These are phyloP conservation scores for Aphanomyces invadans DNA, from an alignment of 352 stramenopile genomes.

Conservation along the genomic window DNA sequence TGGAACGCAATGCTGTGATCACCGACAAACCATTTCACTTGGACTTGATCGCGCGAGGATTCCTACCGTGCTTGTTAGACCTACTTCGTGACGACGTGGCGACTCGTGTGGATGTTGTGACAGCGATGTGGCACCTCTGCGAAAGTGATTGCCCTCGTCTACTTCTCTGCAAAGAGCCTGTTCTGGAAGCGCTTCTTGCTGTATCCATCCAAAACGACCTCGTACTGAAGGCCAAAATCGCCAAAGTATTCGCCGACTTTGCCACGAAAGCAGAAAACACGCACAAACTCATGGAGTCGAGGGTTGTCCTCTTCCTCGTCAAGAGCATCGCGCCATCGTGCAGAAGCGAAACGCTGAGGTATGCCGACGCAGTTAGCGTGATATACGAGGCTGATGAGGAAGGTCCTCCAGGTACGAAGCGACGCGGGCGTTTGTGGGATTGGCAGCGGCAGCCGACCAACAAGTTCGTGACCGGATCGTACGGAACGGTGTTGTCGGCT, in stretches of 20 bases:
- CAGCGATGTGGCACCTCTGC: constrained; percentile 57
- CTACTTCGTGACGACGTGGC: constrained; percentile 56
- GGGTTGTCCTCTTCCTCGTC: constrained; percentile 53
- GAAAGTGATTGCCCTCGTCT: constrained; percentile 54
- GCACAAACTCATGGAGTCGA: constrained; percentile 60
- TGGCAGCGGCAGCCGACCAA: not conserved
- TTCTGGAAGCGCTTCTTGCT: constrained; percentile 48
- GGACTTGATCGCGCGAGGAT: constrained; percentile 54
- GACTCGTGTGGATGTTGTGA: constrained; percentile 61
- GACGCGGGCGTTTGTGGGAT: constrained; percentile 6
- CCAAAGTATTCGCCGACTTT: constrained; percentile 72
- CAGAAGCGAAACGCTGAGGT: constrained; percentile 42
- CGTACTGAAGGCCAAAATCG: constrained; percentile 50
- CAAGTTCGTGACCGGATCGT: constrained; percentile 30
- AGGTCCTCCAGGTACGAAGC: constrained; percentile 12
- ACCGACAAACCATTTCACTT: constrained; percentile 61
- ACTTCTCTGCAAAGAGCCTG: constrained; percentile 56
- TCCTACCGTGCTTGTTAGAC: constrained; percentile 65
- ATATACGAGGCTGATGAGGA: not conserved
- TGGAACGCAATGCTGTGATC: constrained; percentile 24
- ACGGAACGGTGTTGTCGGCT: constrained; percentile 47
- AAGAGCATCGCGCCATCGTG: constrained; percentile 57
- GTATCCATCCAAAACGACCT: constrained; percentile 59
- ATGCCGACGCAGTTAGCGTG: not conserved
- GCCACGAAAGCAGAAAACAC: constrained; percentile 59